Evolutionary conservation across 371 early-diverging fungal genomes (phyloP).

Genomic region (Massospora cicadina): DNA sequence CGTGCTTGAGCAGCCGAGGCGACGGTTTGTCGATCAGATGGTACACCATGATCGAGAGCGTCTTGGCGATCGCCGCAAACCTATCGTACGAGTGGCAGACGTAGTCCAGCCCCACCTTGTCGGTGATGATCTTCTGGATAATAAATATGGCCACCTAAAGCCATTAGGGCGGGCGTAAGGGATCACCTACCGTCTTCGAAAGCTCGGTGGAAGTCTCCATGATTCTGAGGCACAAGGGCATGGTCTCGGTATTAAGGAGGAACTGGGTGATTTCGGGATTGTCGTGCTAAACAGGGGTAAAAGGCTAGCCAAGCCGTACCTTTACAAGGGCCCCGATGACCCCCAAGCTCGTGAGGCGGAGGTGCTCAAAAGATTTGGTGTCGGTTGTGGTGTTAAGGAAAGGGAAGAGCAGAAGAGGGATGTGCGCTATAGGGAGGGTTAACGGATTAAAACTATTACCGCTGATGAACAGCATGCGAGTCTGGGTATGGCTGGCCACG

Average conservation of each 20-base stretch:
- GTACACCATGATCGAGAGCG: conserved; percentile 84
- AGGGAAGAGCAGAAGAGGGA: conserved; percentile 93
- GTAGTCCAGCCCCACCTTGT: conserved; percentile 90
- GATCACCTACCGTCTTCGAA: conserved; percentile 67
- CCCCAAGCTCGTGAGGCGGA: conserved; percentile 82
- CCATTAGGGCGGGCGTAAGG: neutral
- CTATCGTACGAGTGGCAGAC: conserved; percentile 95
- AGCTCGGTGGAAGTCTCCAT: conserved; percentile 95
- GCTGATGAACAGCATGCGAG: conserved; percentile 71
- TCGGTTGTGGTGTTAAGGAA: conserved; percentile 94
- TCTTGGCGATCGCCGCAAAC: conserved; percentile 90
- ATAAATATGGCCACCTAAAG: conserved; percentile 79
- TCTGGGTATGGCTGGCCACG: conserved; percentile 86
- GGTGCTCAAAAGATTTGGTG: conserved; percentile 83
- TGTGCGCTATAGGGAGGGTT: conserved; percentile 42
- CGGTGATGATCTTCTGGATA: conserved; percentile 88
- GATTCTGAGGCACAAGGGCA: conserved; percentile 93
- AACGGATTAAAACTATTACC: conserved; percentile 22
- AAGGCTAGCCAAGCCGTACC: conserved; percentile 21
- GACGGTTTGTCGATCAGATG: conserved; percentile 78
- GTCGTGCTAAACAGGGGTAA: conserved; percentile 42
- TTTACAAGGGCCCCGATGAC: conserved; percentile 94
- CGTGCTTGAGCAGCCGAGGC: conserved; percentile 78
- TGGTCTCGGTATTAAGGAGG: conserved; percentile 92
- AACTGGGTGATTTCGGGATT: conserved; percentile 88